Evolutionary conservation across 352 stramenopile genomes (phyloP).

Genomic region (Phytophthora pisi): DNA sequence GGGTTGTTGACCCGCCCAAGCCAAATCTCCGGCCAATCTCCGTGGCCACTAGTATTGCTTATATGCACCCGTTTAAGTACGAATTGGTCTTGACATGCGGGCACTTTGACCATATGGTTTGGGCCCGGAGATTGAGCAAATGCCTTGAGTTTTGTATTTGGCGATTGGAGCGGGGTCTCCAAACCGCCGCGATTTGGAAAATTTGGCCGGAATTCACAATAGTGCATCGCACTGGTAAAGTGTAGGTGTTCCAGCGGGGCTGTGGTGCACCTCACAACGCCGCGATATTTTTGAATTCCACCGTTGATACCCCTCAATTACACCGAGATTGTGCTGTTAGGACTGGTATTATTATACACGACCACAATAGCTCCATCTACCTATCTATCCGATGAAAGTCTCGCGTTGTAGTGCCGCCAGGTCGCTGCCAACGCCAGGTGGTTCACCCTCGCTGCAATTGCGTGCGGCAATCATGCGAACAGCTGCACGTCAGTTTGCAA

Average conservation of each 20-base stretch:
- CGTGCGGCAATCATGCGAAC: conserved; percentile 50
- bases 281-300: conserved; percentile 17
- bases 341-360: conserved; percentile 33
- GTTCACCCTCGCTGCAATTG: conserved; percentile 42
- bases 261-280: background rate
- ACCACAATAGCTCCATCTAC: conserved; percentile 23
- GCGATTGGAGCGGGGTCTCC: too few relatives aligned
- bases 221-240: conserved; percentile 11
- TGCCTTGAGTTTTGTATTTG: too few relatives aligned
- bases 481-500: conserved; percentile 64
- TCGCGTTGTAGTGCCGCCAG: background rate
- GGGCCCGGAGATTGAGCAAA: too few relatives aligned
- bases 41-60: too few relatives aligned
- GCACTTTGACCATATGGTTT: too few relatives aligned
- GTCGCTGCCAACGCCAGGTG: conserved; percentile 39
- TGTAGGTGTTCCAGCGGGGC: conserved; percentile 1
- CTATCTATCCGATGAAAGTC: conserved; percentile 10
- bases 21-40: too few relatives aligned
- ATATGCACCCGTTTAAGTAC: too few relatives aligned
- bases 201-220: too few relatives aligned
- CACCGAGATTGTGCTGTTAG: conserved; percentile 3
- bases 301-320: conserved; percentile 23
- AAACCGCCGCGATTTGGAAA: too few relatives aligned
- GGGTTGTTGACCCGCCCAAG: too few relatives aligned
- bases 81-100: too few relatives aligned